phyloP scores from a whole-genome alignment of 1,139 yeast genomes.

The Pichia kudriavzevii region DNA sequence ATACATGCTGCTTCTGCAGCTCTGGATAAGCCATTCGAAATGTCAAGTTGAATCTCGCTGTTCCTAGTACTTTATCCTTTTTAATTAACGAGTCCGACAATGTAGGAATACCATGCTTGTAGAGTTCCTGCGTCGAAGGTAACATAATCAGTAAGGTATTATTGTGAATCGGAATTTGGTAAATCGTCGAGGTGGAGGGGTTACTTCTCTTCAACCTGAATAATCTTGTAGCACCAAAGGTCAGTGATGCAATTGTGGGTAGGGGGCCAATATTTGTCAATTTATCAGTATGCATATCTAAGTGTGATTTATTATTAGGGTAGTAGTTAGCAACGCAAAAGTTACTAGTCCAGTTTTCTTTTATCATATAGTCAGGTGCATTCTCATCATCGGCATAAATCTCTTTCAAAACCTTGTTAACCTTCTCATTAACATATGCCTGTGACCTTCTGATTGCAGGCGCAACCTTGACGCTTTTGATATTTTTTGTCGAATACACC shows the following conservation, averaged over 20 bases:
- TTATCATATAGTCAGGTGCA: conserved; percentile 20
- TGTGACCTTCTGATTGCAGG: conserved; percentile 30
- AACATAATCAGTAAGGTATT: conserved; percentile 63
- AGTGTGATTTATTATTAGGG: conserved; percentile 38
- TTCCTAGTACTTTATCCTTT: conserved; percentile 41
- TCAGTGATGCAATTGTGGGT: conserved; percentile 54
- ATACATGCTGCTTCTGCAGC: conserved; percentile 35
- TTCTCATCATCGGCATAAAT: conserved; percentile 27
- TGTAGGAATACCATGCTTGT: conserved; percentile 50
- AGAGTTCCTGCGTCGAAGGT: conserved; percentile 70
- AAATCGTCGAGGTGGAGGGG: conserved; percentile 27
- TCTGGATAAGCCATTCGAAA: conserved; percentile 45
- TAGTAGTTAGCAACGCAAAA: conserved; percentile 52
- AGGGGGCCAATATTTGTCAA: conserved; percentile 65
- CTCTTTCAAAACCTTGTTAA: conserved; percentile 20
- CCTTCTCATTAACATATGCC: conserved; percentile 13
- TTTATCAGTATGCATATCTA: conserved; percentile 72
- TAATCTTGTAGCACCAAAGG: conserved; percentile 61
- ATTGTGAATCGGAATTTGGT: conserved; percentile 54
- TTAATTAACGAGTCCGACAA: conserved; percentile 26
- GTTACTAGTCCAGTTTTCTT: conserved; percentile 42
- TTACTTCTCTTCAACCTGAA: conserved; percentile 44
- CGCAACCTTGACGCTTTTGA: conserved; percentile 6
- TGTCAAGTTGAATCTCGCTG: conserved; percentile 52
- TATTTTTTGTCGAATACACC: conserved; percentile 2